phyloP scores from a whole-genome alignment of 176 grass and related monocot species.

The Rhipidocladum racemiflorum region DNA sequence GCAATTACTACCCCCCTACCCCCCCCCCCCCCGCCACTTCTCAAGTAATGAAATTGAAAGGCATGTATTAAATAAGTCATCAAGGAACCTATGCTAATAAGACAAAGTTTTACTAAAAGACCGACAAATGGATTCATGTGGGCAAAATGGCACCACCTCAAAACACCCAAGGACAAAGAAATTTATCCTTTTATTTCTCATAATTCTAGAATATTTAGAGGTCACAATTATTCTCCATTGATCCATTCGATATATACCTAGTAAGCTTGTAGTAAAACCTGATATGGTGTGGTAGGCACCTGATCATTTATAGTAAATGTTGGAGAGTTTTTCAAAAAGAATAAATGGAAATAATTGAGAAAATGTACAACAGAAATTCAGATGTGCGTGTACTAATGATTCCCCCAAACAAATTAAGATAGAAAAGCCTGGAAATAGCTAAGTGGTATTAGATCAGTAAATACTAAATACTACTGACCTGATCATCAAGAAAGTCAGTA shows the following conservation, averaged over 20 bases:
- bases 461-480: slow-evolving; percentile 51
- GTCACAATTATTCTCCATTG: background rate
- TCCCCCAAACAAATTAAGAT: slow-evolving; percentile 23
- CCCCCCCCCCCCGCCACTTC: no score
- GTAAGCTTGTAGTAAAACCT: slow-evolving; percentile 8
- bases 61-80: background rate
- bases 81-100: background rate
- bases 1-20: background rate
- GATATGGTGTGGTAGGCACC: background rate
- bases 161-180: slow-evolving; percentile 12
- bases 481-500: slow-evolving; percentile 99
- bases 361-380: background rate
- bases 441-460: background rate
- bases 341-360: background rate
- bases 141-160: background rate
- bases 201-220: background rate
- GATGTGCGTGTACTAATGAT: background rate
- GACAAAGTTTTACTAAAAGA: background rate
- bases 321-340: background rate
- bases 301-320: slow-evolving; percentile 6
- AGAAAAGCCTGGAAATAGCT: background rate
- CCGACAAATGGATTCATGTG: background rate
- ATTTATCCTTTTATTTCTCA: slow-evolving; percentile 3
- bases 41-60: background rate
- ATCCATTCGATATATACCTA: background rate